Conservation (phyloP, 768 basidiomycete genomes). For the Pisolithus tinctorius region DNA sequence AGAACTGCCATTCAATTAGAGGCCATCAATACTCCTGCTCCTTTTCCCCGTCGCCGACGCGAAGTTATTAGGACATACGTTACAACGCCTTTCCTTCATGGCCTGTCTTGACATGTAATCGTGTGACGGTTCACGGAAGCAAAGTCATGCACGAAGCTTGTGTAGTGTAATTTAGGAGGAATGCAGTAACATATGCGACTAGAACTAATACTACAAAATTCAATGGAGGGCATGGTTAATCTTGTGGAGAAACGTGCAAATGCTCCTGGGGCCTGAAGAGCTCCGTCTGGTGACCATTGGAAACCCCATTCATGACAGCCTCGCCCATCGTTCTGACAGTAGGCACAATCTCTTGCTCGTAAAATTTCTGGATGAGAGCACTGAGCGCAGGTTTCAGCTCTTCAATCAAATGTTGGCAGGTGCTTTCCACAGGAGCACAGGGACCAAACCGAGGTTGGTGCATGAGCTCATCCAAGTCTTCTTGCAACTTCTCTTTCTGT, state of each 20-base stretch:
- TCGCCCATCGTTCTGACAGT: constrained; percentile 10
- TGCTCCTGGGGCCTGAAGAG: constrained; percentile 21
- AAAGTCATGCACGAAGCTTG: no score
- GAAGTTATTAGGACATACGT: constrained; percentile 17
- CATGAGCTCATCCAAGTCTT: constrained; percentile 12
- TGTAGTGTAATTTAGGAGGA: no score
- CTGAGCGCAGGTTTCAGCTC: constrained; percentile 15
- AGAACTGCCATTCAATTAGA: constrained; percentile 13
- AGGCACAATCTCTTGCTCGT: constrained; percentile 17
- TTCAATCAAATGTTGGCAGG: constrained; percentile 13
- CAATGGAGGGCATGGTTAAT: not conserved
- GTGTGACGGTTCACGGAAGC: no score
- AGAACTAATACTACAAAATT: not conserved
- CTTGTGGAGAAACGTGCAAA: constrained; percentile 12
- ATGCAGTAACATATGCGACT: not conserved
- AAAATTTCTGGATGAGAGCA: constrained; percentile 14
- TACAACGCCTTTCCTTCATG: constrained; percentile 22
- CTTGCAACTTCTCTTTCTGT: constrained; percentile 10
- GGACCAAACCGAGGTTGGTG: not conserved
- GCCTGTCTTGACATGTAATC: not conserved
- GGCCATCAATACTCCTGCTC: not conserved
- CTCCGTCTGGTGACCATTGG: constrained; percentile 17
- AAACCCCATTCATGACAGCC: constrained; percentile 3
- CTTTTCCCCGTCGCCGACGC: constrained; percentile 1
- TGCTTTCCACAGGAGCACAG: not conserved